phyloP scores from a whole-genome alignment of 1,284 basidiomycete genomes.

The Pholiota adiposa region DNA sequence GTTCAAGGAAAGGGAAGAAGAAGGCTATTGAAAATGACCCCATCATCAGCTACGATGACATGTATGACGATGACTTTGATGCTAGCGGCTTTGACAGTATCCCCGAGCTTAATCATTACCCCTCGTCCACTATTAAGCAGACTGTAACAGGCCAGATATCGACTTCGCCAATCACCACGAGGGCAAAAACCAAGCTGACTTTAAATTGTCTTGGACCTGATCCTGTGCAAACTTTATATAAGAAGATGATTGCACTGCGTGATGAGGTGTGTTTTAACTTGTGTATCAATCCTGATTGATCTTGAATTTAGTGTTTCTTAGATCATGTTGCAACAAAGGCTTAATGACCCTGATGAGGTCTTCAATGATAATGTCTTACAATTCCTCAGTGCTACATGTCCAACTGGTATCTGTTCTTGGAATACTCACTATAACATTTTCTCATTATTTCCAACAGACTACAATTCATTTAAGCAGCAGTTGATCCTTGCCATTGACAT shows the following conservation, averaged over 20 bases:
- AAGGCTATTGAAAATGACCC: constrained; percentile 31
- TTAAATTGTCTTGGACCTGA: neutral
- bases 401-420: constrained; percentile 32
- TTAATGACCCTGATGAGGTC: constrained; percentile 31
- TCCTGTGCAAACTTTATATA: neutral
- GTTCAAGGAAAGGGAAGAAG: constrained; percentile 30
- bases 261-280: constrained; percentile 23
- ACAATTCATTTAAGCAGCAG: constrained; percentile 29
- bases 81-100: constrained; percentile 1
- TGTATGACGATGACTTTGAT: constrained; percentile 23
- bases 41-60: constrained; percentile 34
- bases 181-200: neutral
- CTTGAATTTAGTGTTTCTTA: constrained; percentile 12
- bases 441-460: constrained; percentile 27
- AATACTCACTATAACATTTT: neutral
- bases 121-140: constrained; percentile 6
- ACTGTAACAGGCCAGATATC: neutral
- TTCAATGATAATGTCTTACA: constrained; percentile 36
- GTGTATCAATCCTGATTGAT: neutral
- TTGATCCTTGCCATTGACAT: constrained; percentile 21
- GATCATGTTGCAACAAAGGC: constrained; percentile 29
- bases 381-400: constrained; percentile 36
- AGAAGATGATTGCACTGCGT: constrained; percentile 32
- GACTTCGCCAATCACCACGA: neutral
- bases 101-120: constrained; percentile 10